A percentile compares a stretch with the other conserved stretches of the same genome.
phyloP scores from a whole-genome alignment of 2,329 filamentous ascomycete genomes.

The Trichoderma simmonsii region DNA sequence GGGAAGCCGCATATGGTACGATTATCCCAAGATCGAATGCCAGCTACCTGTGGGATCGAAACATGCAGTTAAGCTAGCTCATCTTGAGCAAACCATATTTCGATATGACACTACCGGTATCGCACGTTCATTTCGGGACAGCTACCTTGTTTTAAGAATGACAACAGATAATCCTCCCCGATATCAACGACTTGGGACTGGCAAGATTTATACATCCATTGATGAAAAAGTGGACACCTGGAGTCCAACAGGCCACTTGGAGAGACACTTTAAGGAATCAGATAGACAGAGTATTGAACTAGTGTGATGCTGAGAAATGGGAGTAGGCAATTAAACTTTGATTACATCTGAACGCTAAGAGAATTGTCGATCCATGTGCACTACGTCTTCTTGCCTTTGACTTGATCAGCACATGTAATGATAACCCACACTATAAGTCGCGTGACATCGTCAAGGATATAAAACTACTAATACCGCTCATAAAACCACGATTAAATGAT shows the following conservation, averaged over 20 bases:
- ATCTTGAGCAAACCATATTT: background rate
- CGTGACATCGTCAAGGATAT: background rate
- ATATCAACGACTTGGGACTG: background rate
- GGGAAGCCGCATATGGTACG: background rate
- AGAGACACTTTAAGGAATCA: background rate
- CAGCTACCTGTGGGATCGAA: background rate
- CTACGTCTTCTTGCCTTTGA: background rate
- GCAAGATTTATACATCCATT: background rate
- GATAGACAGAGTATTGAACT: background rate
- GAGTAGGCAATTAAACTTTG: background rate
- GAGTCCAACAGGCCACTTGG: background rate
- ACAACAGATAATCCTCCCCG: background rate
- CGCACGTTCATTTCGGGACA: background rate
- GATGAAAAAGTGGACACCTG: background rate
- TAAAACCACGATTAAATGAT: background rate
- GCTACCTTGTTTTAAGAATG: background rate
- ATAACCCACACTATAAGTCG: background rate
- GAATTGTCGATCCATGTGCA: background rate
- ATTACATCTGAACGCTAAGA: background rate
- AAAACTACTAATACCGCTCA: background rate
- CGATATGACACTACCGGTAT: background rate
- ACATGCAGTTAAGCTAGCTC: background rate
- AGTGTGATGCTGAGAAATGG: background rate
- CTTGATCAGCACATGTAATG: background rate
- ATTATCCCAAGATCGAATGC: background rate